phyloP scores from a whole-genome alignment of 148 eudicot species.

The Nepenthes mirabilis region DNA sequence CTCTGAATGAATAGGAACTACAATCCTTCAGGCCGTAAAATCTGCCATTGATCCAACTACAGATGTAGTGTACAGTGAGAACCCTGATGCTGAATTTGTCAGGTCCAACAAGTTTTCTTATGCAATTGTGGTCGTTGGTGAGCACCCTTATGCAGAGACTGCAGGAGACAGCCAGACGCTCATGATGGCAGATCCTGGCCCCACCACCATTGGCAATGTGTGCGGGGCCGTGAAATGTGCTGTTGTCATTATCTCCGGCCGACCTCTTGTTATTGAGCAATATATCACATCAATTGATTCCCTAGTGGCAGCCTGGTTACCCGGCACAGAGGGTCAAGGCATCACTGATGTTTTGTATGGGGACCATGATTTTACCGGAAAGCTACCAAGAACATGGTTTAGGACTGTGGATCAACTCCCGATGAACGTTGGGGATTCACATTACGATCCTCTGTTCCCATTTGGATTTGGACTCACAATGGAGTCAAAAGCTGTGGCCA shows the following conservation, averaged over 20 bases:
- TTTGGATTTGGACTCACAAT: constrained; percentile 30
- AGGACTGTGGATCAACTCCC: constrained; percentile 36
- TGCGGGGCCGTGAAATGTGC: constrained; percentile 34
- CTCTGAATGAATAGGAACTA: constrained; percentile 8
- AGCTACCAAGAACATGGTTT: constrained; percentile 35
- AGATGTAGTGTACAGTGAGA: constrained; percentile 14
- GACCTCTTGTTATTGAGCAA: constrained; percentile 42
- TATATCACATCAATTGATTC: constrained; percentile 26
- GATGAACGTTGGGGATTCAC: constrained; percentile 30
- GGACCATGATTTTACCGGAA: constrained; percentile 22
- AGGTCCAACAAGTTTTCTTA: constrained; percentile 24
- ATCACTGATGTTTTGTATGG: constrained; percentile 33
- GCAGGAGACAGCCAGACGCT: constrained; percentile 30
- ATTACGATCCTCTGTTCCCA: constrained; percentile 34
- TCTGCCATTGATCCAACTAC: constrained; percentile 10
- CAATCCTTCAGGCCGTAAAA: constrained; percentile 15
- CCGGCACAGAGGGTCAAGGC: constrained; percentile 34
- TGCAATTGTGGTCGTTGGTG: constrained; percentile 49
- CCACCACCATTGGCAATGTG: constrained; percentile 17
- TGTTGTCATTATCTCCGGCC: constrained; percentile 29
- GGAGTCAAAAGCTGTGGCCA: not conserved
- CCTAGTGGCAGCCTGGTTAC: constrained; percentile 39
- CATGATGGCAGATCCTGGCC: constrained; percentile 28
- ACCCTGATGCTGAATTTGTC: constrained; percentile 13
- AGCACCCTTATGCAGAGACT: constrained; percentile 32